Evolutionary conservation across 2,329 filamentous ascomycete species (phyloP).

Genomic region (Colletotrichum kahawae): DNA sequence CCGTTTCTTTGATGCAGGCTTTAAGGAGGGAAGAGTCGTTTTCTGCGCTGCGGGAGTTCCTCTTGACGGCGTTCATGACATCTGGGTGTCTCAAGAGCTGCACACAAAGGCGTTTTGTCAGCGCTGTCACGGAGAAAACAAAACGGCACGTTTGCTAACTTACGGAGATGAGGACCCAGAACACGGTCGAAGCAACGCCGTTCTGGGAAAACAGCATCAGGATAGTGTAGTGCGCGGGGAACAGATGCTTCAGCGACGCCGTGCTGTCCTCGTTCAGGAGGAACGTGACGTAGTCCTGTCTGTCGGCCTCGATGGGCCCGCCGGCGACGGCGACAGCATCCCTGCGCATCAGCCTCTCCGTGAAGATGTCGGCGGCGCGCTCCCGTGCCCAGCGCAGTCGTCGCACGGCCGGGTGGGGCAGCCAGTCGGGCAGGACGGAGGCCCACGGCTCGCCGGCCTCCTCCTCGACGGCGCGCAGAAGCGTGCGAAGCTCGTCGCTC

Average conservation of each 20-base stretch:
- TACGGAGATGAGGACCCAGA: slow-evolving; percentile 24
- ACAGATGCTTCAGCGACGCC: slow-evolving; percentile 7
- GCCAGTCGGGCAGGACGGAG: slow-evolving; percentile 20
- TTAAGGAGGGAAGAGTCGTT: slow-evolving; percentile 15
- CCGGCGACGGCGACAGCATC: not conserved
- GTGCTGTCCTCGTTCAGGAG: slow-evolving; percentile 20
- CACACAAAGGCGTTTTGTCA: not conserved
- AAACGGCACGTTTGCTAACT: not conserved
- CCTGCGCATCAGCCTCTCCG: slow-evolving; percentile 18
- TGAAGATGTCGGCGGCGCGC: slow-evolving; percentile 23
- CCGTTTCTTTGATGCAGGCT: slow-evolving; percentile 25
- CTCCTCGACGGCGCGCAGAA: slow-evolving; percentile 19
- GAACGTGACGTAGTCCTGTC: slow-evolving; percentile 25
- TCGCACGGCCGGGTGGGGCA: slow-evolving; percentile 18
- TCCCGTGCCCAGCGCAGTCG: slow-evolving; percentile 13
- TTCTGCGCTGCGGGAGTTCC: slow-evolving; percentile 16
- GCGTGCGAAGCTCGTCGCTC: slow-evolving; percentile 14
- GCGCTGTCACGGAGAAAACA: not conserved
- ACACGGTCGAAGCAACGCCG: slow-evolving; percentile 14
- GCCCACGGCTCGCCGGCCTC: not conserved
- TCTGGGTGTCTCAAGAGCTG: slow-evolving; percentile 24
- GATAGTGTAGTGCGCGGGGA: slow-evolving; percentile 20
- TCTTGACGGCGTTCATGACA: slow-evolving; percentile 16
- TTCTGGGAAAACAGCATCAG: slow-evolving; percentile 25
- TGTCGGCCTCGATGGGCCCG: not conserved